A percentile compares a stretch with the other conserved stretches of the same genome.
Conservation (phyloP, 2,329 filamentous ascomycete species). For the Monosporascus sp. region DNA sequence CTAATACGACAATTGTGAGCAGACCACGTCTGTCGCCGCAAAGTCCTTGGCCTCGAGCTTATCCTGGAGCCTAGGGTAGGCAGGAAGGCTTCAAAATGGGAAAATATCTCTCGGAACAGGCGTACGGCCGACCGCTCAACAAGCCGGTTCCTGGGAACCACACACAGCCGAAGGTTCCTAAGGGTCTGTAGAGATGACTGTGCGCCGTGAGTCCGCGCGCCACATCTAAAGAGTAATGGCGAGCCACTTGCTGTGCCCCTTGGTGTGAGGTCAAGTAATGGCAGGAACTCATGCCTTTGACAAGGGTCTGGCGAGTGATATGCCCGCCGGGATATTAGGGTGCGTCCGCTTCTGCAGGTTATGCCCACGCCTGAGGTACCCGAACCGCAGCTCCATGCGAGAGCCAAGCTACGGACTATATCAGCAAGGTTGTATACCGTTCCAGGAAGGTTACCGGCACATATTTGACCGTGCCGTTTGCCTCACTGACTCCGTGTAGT, state of each 20-base stretch:
- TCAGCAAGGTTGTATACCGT: not conserved
- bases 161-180: too few species aligned
- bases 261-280: not conserved
- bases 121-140: not conserved
- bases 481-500: not conserved
- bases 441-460: not conserved
- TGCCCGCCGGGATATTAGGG: not conserved
- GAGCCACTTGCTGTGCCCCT: not conserved
- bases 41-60: not conserved
- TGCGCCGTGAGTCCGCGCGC: not conserved
- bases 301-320: not conserved
- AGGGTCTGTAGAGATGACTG: not conserved
- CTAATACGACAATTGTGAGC: not conserved
- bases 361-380: not conserved
- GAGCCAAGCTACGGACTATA: not conserved
- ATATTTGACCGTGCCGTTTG: not conserved
- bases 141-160: too few species aligned
- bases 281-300: not conserved
- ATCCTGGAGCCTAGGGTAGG: not conserved
- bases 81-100: too few species aligned
- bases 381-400: not conserved
- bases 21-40: not conserved
- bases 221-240: not conserved
- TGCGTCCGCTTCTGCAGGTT: not conserved
- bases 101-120: too few species aligned